Base-by-base conservation (phyloP, 208 protist species). In the Leishmania mexicana region DNA sequence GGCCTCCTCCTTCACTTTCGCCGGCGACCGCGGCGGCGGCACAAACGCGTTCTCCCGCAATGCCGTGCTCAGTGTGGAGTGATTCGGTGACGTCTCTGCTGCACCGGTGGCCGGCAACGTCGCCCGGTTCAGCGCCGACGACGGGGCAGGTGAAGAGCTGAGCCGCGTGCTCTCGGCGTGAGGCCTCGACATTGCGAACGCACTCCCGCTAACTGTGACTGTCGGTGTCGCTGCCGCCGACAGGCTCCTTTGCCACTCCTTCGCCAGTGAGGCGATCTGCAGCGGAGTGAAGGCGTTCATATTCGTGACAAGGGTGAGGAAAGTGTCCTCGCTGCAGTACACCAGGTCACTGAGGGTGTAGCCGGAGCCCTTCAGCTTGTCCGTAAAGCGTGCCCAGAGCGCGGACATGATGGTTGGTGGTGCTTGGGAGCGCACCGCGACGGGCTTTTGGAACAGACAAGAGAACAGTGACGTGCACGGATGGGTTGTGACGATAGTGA, bases 251-350 rank as follows among this genome's bases (percentile, higher is more conserved):
- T 76, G 80, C 89, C 89, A 93, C 79, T 93, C 85, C 45, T 85
- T 87, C 24, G 71, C 79, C 31, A 95, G 87, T 7, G 81, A 83
- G 10, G 81, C 75, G 31, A 88, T 85, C 80, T 95, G 82, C 31
- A 89, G 81, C 76, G 90, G 87, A 17, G 84, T 89, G 74, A 94
- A 93, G 24, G 81, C 79, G 73, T 85, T 85, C 78, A 94, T 76
- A 78, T 95, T 89, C 74, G 90, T 85, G 0, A 81, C 90, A 75
- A 94, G 87, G 58, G 88, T 83, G 65, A 88, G 79, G 76, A 95
- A 94, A n/a, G 92, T 84, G 71, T 88, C 86, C 17, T 94, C 90
- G 68, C 83, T 92, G 89, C 89, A 93, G 79, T 86, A 87, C 2
- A 78, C 68, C 17, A 95, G 80, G 76, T 95, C 92, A 51, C 88